These are phyloP conservation scores for Dimargaris verticillata DNA, from an alignment of 192 early-diverging fungal species.

Conservation along the genomic window DNA sequence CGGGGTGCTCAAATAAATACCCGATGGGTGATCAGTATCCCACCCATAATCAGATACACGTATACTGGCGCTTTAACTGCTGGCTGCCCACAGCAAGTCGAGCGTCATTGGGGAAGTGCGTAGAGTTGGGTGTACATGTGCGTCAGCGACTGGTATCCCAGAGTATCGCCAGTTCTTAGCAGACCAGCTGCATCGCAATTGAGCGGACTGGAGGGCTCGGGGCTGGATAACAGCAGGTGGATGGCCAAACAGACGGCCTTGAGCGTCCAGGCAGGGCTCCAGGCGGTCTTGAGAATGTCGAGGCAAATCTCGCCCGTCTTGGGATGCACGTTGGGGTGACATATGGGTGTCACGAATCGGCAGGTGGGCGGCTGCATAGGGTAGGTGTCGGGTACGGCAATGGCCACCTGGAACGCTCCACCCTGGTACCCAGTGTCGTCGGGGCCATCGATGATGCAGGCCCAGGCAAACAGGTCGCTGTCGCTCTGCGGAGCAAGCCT, in stretches of 20 bases:
- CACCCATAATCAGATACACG: no score
- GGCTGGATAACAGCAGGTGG: conserved; percentile 60
- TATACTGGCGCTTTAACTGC: no score
- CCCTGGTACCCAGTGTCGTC: conserved; percentile 55
- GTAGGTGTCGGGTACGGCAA: conserved; percentile 51
- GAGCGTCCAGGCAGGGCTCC: conserved; percentile 93
- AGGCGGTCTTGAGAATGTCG: conserved; percentile 82
- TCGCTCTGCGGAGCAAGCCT: conserved; percentile 43
- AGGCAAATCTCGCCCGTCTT: conserved; percentile 94
- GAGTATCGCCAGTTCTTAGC: conserved; percentile 64
- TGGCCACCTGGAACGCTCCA: conserved; percentile 51
- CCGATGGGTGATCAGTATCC: no score
- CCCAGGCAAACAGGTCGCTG: conserved; percentile 54
- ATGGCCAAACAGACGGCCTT: conserved; percentile 72
- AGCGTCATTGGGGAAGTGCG: conserved; percentile 19
- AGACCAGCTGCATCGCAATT: conserved; percentile 95
- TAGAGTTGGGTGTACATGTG: conserved; percentile 66
- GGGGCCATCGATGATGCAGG: conserved; percentile 43
- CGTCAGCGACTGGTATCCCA: conserved; percentile 77
- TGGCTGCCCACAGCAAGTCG: no score
- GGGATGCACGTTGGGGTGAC: conserved; percentile 89
- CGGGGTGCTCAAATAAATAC: no score
- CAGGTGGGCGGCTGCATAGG: conserved; percentile 66
- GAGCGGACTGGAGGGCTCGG: conserved; percentile 77
- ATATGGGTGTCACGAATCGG: conserved; percentile 55